A percentile compares a stretch with the other conserved stretches of the same genome.
Evolutionary conservation across 2,329 filamentous ascomycete genomes (phyloP).

Genomic region (Alternaria sp.): DNA sequence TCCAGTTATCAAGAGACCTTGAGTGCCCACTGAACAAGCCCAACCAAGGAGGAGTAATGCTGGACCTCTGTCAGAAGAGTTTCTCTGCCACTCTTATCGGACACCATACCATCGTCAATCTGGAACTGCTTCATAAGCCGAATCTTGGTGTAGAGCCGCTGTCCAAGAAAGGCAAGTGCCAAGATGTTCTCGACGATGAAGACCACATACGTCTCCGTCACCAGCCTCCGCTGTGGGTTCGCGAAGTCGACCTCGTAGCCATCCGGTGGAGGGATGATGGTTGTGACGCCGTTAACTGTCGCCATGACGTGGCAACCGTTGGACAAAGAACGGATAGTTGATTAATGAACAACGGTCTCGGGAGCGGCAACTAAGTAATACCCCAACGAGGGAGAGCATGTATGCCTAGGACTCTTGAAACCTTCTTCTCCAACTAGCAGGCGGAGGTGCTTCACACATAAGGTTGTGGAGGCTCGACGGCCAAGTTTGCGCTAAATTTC

Average conservation of each 20-base stretch:
- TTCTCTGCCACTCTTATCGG: background rate
- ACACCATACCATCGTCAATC: constrained; percentile 32
- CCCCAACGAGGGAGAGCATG: background rate
- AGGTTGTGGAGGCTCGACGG: background rate
- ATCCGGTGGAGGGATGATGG: constrained; percentile 27
- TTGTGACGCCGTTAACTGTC: constrained; percentile 16
- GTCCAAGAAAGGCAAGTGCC: constrained; percentile 26
- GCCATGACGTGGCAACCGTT: constrained; percentile 11
- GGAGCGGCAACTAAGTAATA: background rate
- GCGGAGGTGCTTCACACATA: background rate
- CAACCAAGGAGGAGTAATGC: constrained; percentile 13
- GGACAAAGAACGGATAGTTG: background rate
- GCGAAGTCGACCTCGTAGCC: constrained; percentile 39
- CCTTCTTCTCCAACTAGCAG: background rate
- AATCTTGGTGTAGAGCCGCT: constrained; percentile 38
- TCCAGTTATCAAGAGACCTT: constrained; percentile 13
- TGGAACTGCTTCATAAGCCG: constrained; percentile 27
- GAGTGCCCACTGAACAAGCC: constrained; percentile 15
- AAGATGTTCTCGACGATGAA: constrained; percentile 28
- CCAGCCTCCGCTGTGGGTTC: constrained; percentile 26
- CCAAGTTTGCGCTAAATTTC: constrained; percentile 1
- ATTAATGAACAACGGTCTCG: background rate
- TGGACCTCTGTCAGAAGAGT: constrained; percentile 1
- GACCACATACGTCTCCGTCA: constrained; percentile 25
- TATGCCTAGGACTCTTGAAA: background rate